Percentiles rank a stretch among this genome's conserved stretches.
Evolutionary conservation across 768 basidiomycete species (phyloP).

Genomic region (Mycena vulgaris): DNA sequence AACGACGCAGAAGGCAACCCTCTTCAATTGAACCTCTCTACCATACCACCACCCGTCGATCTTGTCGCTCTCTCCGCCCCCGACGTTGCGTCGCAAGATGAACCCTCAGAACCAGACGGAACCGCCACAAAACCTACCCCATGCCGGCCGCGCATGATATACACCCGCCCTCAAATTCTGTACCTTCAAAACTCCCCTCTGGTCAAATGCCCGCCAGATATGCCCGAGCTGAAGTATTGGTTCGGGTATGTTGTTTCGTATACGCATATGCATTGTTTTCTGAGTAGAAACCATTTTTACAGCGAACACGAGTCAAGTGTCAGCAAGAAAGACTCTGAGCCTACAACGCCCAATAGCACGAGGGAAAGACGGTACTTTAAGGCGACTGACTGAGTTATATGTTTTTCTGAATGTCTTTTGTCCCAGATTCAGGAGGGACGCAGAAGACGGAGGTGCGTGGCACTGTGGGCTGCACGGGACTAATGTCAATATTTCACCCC

Average conservation of each 20-base stretch:
- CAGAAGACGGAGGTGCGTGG: slow-evolving; percentile 78
- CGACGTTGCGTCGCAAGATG: slow-evolving; percentile 41
- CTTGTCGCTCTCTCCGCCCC: slow-evolving; percentile 40
- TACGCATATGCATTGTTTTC: slow-evolving; percentile 35
- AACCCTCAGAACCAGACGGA: slow-evolving; percentile 48
- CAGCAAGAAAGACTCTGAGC: slow-evolving; percentile 80
- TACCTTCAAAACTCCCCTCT: slow-evolving; percentile 81
- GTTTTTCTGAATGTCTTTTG: slow-evolving; percentile 37
- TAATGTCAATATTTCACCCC: slow-evolving; percentile 1
- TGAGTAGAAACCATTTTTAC: slow-evolving; percentile 48
- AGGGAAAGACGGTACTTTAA: slow-evolving; percentile 77
- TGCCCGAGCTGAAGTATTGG: slow-evolving; percentile 90
- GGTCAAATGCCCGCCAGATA: slow-evolving; percentile 76
- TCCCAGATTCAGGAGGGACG: slow-evolving; percentile 80
- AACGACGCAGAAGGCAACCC: slow-evolving; percentile 35
- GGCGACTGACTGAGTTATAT: slow-evolving; percentile 18
- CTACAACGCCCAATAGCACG: slow-evolving; percentile 63
- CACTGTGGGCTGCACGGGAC: slow-evolving; percentile 14
- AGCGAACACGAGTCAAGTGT: slow-evolving; percentile 76
- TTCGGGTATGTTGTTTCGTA: slow-evolving; percentile 76
- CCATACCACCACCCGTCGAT: slow-evolving; percentile 33
- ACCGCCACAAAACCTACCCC: slow-evolving; percentile 43
- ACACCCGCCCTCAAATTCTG: slow-evolving; percentile 80
- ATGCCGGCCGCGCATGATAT: slow-evolving; percentile 68
- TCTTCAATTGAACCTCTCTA: slow-evolving; percentile 31